Base-by-base conservation (phyloP, 2,329 filamentous ascomycete species). In the Biscogniauxia sp. region DNA sequence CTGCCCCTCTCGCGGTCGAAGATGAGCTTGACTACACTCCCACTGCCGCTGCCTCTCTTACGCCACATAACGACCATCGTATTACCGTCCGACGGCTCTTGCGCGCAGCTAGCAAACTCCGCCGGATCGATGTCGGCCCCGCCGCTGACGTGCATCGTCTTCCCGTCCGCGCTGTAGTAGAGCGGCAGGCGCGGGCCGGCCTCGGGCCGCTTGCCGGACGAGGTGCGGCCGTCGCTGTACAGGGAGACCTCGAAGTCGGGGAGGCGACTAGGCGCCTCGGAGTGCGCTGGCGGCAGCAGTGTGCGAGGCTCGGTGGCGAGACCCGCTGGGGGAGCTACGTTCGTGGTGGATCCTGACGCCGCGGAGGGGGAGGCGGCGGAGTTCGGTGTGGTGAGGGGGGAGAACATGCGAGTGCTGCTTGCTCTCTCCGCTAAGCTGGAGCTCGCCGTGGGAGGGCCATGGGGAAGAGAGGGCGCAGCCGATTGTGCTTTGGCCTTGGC, bases 1-100 rank as follows among this genome's bases (percentile, higher is more conserved):
- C 64, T 70, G 7, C 62, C 65, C 51, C 37, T 41, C 15, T 59
- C 62, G 15, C 66, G 66, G 50, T 66, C 63, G 52, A 72, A 71
- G n/a, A 65, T 60, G 5, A 72, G 45, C 25, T 51, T 61, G 26
- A 59, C 60, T 3, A 57, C 8, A 2, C 20, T 45, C 28, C 5
- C 4, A 45, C 15, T 45, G 2, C n/a, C 37, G 7, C 37, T n/a
- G n/a, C 17, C 45, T 20, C 32, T 2, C 20, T 20, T 17, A 17
- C 3, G 25, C 8, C 23, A n/a, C 41, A 32, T 28, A 8, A 52
- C 19, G 17, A 51, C 7, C 7, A 26, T 45, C 11, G 19, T 54
- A 19, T 32, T 51, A 17, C 37, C 51, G n/a, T 41, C 52, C 20
- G 26, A 28, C 26, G 52, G 8, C 45, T 50, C 41, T 45, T 37